A percentile compares a stretch with the other conserved stretches of the same genome.
phyloP scores from a whole-genome alignment of 768 basidiomycete genomes.

The Galerina marginata region DNA sequence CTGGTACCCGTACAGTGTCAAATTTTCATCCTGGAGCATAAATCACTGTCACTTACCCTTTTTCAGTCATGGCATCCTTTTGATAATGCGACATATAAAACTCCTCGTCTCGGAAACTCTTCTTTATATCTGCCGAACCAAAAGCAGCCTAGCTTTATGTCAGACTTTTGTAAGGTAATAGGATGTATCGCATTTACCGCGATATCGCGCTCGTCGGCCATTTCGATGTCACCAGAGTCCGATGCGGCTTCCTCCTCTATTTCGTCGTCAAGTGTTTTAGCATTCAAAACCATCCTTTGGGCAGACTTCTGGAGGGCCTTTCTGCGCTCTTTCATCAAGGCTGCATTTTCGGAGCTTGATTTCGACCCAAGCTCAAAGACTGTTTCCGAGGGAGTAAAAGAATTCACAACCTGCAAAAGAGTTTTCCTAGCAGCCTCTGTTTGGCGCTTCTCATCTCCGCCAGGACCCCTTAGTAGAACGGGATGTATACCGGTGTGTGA shows the following conservation, averaged over 20 bases:
- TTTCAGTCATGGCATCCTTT: slow-evolving; percentile 85
- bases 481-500: slow-evolving; percentile 74
- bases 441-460: slow-evolving; percentile 39
- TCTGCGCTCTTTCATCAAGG: slow-evolving; percentile 88
- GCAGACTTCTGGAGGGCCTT: slow-evolving; percentile 75
- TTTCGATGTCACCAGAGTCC: slow-evolving; percentile 49
- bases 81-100: slow-evolving; percentile 95
- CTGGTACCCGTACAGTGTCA: slow-evolving; percentile 41
- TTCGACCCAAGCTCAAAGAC: slow-evolving; percentile 88
- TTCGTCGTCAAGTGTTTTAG: slow-evolving; percentile 38
- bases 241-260: slow-evolving; percentile 38
- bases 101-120: slow-evolving; percentile 74
- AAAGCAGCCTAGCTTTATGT: slow-evolving; percentile 63
- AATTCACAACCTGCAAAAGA: slow-evolving; percentile 75
- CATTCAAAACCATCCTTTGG: slow-evolving; percentile 47
- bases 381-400: slow-evolving; percentile 88
- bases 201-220: slow-evolving; percentile 83
- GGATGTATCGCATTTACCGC: slow-evolving; percentile 51
- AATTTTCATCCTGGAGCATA: background rate
- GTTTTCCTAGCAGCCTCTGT: slow-evolving; percentile 64
- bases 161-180: background rate
- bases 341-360: slow-evolving; percentile 63
- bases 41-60: slow-evolving; percentile 64
- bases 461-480: slow-evolving; percentile 55
- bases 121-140: slow-evolving; percentile 54